Evolutionary conservation across 352 stramenopile species (phyloP), one percentile per base, ranked within the genome.

Genomic region (Pythium utonaiense): DNA sequence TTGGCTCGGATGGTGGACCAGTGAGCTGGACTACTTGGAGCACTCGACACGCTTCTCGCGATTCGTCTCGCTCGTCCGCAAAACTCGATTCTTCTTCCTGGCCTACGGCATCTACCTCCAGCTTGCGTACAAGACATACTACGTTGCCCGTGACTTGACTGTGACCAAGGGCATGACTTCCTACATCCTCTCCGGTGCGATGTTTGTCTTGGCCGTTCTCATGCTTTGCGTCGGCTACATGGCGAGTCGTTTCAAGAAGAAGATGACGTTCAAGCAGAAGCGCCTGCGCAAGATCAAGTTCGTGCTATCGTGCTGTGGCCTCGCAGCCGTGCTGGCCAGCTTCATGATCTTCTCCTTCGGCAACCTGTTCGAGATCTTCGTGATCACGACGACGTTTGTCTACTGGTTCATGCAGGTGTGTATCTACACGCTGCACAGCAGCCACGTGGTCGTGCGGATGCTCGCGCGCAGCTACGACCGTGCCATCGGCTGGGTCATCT

Each of bases 1-100:
- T 60, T 94, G 84, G 84, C 84, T 90, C 48, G 84, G 84, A 5
- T 94, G 84, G 84, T 94, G 83, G 82, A 82, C 70, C 17, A 87
- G 83, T 57, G 84, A 94, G 49, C 63, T 87, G 3, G 80, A 90
- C 52, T 91, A 88, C 66, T 52, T 92, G 28, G 84, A 94, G 69
- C 80, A 91, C 67, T 89, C 82, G 25, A 84, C 82, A 9, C 38
- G 62, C 10, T 80, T 77, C 53, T 77, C 71, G 13, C 82, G 84
- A n/a, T 76, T 92, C 24, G 70, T 89, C 9, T 76, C 77, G 69
- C 69, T 80, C 28, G 49, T 91, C 41, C 78, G 84, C 57, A 94
- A 92, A 70, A 71, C 80, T 30, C 78, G 84, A 21, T 94, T 94
- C 69, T 53, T 94, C 34, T 61, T 83, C 3, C 40, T 94, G 25